Conservation (phyloP, 345 rosid species). For the Citrus maxima region DNA sequence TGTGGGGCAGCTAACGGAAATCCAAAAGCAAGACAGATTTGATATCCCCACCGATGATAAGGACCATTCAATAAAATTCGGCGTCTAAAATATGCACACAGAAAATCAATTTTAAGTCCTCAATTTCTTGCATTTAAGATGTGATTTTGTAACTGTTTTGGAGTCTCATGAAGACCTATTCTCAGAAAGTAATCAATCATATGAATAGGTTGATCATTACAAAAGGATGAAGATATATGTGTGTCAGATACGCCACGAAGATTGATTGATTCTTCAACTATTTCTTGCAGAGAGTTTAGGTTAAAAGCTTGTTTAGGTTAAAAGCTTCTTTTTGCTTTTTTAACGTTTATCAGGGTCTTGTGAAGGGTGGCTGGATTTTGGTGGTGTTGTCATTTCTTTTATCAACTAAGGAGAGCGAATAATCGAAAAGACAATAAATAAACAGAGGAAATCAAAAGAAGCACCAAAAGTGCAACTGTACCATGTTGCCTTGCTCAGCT, state of each 20-base stretch:
- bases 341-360: not conserved
- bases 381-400: not conserved
- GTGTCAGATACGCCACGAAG: not conserved
- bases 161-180: not conserved
- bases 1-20: not conserved
- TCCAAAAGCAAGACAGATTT: not conserved
- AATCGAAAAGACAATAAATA: not conserved
- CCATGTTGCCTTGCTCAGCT: conserved; percentile 66
- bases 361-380: not conserved
- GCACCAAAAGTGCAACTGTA: conserved; percentile 12
- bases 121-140: too few species aligned
- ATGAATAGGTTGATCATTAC: not conserved
- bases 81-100: too few species aligned
- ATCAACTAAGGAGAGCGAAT: not conserved
- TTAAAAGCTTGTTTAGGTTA: not conserved
- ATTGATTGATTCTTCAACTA: not conserved
- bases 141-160: not conserved
- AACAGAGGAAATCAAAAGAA: not conserved
- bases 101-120: too few species aligned
- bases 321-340: not conserved
- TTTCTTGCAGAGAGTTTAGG: not conserved
- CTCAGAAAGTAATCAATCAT: not conserved
- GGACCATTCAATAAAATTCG: not conserved
- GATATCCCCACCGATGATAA: not conserved
- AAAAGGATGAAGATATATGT: not conserved